phyloP scores from a whole-genome alignment of 768 basidiomycete species.

The Rickenella mellea region DNA sequence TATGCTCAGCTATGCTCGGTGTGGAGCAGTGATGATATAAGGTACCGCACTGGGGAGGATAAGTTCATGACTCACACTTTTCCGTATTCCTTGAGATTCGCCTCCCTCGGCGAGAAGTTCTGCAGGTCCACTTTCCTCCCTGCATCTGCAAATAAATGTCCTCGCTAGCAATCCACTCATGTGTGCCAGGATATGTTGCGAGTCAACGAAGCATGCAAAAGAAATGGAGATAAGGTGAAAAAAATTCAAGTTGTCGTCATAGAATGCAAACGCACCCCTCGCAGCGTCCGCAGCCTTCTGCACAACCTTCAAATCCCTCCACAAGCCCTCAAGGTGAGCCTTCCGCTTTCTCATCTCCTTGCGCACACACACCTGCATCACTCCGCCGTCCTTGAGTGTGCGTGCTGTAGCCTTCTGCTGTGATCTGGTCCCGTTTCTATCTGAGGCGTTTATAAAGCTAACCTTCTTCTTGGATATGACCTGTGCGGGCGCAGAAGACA shows the following conservation, averaged over 20 bases:
- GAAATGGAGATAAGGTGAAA: too few relatives aligned
- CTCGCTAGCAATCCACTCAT: too few relatives aligned
- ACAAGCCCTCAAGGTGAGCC: constrained; percentile 43
- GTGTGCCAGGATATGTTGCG: too few relatives aligned
- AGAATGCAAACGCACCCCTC: constrained; percentile 46
- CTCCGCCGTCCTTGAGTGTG: constrained; percentile 71
- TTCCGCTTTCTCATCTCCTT: constrained; percentile 47
- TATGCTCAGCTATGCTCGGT: constrained; percentile 58
- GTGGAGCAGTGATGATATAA: neutral
- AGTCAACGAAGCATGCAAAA: too few relatives aligned
- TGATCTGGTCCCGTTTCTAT: constrained; percentile 78
- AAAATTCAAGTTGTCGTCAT: constrained; percentile 2
- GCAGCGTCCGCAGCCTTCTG: constrained; percentile 66
- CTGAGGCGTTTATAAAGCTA: too few relatives aligned
- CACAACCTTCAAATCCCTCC: constrained; percentile 59
- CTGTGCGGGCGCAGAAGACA: neutral
- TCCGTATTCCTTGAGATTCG: constrained; percentile 82
- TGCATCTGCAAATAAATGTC: too few relatives aligned
- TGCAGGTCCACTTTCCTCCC: constrained; percentile 63
- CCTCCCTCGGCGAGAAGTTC: constrained; percentile 72
- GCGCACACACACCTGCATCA: constrained; percentile 50
- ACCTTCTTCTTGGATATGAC: too few relatives aligned
- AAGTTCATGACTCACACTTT: constrained; percentile 56
- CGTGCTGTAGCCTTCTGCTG: constrained; percentile 78
- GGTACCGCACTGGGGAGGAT: too few relatives aligned